Base-by-base conservation (phyloP, 768 basidiomycete genomes). In the Suillus decipiens region DNA sequence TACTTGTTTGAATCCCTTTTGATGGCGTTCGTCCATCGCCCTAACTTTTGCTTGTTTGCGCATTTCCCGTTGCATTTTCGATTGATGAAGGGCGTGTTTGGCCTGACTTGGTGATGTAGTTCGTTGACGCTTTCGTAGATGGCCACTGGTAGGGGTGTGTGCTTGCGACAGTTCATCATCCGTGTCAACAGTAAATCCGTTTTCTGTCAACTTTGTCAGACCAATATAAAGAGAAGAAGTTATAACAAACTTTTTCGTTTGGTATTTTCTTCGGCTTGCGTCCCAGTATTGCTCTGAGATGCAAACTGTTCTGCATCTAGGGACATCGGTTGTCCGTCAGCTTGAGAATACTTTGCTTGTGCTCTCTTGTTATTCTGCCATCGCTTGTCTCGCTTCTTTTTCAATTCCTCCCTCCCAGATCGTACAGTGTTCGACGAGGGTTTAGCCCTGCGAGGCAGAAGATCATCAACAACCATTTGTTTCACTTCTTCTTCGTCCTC, bases 201-300 rank as follows among this genome's bases (percentile, higher is more conserved):
- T 69, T 75, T 33, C 37, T 31, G 33, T 14, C 2, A 34, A 56
- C 31, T 71, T 11, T 67, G 58, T 64, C 39, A 63, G 61, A 42
- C 12, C 33, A 56, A 19, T 17, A 24, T 5, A 8, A 41, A 28
- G 28, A 17, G 22, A 8, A 36, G 56, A 41, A 1, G 12, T 33
- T 19, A 59, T 31, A 48, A 61, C 68, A n/a, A 24, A 86, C 86
- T 80, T 78, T 84, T 83, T 56, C 86, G 83, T 70, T 86, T 85
- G 22, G 63, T 55, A 8, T 58, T 58, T 28, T 66, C 71, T 50
- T 77, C 75, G 9, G 73, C 69, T 11, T 72, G 70, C 47, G 69
- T 65, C 48, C 66, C 69, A 22, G 63, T 53, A 19, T 37, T 41
- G 17, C 17, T 54, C 57, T 66, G 70, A 39, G 65, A 66, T 28